phyloP scores from a whole-genome alignment of 2,329 filamentous ascomycete genomes.

The Aspergillus bombycis region DNA sequence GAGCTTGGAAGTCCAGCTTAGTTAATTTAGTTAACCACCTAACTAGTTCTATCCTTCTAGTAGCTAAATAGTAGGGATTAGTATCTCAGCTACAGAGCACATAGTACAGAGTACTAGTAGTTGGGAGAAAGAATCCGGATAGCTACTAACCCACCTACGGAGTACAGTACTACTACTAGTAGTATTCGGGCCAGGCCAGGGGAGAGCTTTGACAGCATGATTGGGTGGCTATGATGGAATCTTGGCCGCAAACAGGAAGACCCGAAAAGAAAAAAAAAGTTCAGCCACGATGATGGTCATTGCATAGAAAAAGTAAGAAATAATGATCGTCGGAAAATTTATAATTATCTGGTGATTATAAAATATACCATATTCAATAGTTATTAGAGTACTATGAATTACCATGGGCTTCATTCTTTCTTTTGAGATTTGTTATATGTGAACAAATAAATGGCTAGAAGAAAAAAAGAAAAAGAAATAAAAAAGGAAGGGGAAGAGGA shows the following conservation, averaged over 20 bases:
- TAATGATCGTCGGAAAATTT: neutral
- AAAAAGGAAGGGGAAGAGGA: neutral
- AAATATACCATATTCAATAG: neutral
- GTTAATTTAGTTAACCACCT: neutral
- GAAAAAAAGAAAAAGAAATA: neutral
- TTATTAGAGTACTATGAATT: neutral
- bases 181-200: neutral
- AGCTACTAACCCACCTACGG: no score
- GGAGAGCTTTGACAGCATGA: slow-evolving; percentile 7
- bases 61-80: neutral
- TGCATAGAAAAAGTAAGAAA: neutral
- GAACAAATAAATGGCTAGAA: neutral
- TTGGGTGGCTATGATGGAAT: neutral
- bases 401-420: neutral
- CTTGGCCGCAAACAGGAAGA: slow-evolving; percentile 4
- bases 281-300: slow-evolving; percentile 6
- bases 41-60: neutral
- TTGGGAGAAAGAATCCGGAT: neutral
- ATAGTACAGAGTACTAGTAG: neutral
- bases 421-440: neutral
- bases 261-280: neutral
- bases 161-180: no score
- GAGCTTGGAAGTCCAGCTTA: neutral
- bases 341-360: neutral
- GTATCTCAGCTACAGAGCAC: neutral